Conservation (phyloP, 192 early-diverging fungal species). For the Funneliformis mosseae region DNA sequence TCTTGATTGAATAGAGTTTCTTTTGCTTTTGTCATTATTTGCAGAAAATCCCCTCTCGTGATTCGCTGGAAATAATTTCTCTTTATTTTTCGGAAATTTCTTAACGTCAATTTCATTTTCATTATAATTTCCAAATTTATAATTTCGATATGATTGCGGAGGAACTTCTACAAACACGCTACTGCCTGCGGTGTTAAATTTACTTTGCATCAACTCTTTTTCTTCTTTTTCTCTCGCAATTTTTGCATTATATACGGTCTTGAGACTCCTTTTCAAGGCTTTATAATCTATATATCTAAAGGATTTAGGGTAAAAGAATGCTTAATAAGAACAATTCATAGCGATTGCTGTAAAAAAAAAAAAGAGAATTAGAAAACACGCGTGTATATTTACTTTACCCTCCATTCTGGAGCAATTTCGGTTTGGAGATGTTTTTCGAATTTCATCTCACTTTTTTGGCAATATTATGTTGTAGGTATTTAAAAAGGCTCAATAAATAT, state of each 20-base stretch:
- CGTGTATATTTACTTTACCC: background rate
- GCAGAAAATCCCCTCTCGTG: no score
- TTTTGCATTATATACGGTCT: background rate
- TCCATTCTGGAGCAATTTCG: background rate
- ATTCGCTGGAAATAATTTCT: no score
- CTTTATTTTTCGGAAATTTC: no score
- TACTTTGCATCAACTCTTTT: background rate
- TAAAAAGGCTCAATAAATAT: no score
- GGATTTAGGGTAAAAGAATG: no score
- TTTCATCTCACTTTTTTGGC: background rate
- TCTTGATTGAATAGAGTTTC: background rate
- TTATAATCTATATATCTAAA: slow-evolving; percentile 17
- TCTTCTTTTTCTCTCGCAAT: background rate
- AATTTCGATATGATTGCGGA: background rate
- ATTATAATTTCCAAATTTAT: no score
- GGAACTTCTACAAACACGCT: background rate
- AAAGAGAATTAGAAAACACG: no score
- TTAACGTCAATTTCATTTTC: no score
- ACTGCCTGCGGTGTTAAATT: background rate
- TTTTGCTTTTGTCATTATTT: background rate
- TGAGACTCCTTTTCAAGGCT: background rate
- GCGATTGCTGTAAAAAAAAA: background rate
- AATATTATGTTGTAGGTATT: no score
- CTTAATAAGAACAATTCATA: background rate
- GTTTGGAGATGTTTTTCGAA: slow-evolving; percentile 8